Evolutionary conservation across 129 eudicot species (phyloP), one percentile per base, ranked within the genome.

Genomic region (Gnaphalium uliginosum): DNA sequence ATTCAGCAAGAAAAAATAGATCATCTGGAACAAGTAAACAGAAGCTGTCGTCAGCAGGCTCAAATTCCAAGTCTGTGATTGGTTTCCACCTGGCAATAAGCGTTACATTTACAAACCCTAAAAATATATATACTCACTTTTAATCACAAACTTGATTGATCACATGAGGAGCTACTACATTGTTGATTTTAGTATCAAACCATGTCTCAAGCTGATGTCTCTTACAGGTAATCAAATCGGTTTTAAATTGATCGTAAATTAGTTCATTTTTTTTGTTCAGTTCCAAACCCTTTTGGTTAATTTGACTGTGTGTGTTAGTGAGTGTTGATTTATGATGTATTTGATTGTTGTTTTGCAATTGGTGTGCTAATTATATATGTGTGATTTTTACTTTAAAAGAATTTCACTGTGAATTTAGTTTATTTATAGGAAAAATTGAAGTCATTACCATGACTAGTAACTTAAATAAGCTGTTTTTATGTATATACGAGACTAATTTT

Each of bases 61-160:
- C 33, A 24, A 46, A 14, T 60, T 6, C 66, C 33, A 22, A 59
- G 29, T 60, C 66, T 60, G 18, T 46, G 53, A 46, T 46, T 46
- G 53, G 53, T 46, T 14, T 46, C n/a, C 53, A 46, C 53, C 6
- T 46, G 53, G 53, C 53, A 46, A 46, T 46, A 46, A 46, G 53
- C 53, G 53, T 46, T 46, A 46, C 53, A 46, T 46, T 60, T 60
- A 22, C 66, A 60, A 25, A 60, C 66, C 27, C 66, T 60, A 14
- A 46, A 46, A 13, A 9, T 11, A 46, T 46, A 46, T 46, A 46
- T 46, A 46, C n/a, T 46, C 18, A 46, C 53, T 46, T 46, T 13
- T 46, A 0, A 46, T 46, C 6, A 46, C 53, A 46, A 14, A 46
- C 18, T 4, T n/a, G n/a, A n/a, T 46, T 46, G 53, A 46, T 46